These are phyloP conservation scores for Amoebophrya sp. DNA, from an alignment of 169 alveolate species.

Conservation along the genomic window DNA sequence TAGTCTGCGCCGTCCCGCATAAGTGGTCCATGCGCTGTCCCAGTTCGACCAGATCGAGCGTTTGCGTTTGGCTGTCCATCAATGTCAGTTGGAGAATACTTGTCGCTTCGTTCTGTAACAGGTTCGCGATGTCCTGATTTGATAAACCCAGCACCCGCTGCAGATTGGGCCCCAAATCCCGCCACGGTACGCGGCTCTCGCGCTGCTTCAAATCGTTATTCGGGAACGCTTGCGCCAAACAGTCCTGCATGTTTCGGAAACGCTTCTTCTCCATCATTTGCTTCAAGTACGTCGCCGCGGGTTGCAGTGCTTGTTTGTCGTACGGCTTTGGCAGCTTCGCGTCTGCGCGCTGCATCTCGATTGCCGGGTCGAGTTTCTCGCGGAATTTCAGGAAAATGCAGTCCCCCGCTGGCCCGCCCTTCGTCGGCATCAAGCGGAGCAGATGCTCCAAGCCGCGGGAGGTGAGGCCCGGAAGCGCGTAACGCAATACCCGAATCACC, in stretches of 20 bases:
- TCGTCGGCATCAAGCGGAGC: neutral
- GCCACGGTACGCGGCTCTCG: neutral
- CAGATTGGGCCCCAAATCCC: neutral
- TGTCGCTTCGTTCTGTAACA: neutral
- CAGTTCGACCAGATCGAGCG: neutral
- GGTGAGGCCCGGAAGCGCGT: neutral
- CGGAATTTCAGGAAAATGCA: neutral
- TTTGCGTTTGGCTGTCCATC: neutral
- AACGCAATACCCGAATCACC: neutral
- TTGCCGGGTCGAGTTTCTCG: neutral
- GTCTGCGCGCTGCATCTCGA: neutral
- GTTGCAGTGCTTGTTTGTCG: neutral
- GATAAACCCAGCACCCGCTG: neutral
- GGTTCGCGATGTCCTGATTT: neutral
- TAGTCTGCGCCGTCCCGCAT: neutral
- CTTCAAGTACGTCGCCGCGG: neutral
- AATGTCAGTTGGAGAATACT: neutral
- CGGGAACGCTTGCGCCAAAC: neutral
- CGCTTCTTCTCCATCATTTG: neutral
- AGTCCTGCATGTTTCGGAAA: neutral
- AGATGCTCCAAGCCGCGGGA: neutral
- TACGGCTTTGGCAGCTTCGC: neutral
- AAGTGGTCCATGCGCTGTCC: neutral
- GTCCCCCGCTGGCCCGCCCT: neutral
- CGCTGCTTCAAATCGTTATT: neutral